Evolutionary conservation across 495 filamentous ascomycete species (phyloP).

Genomic region (Aspergillus cavernicola): DNA sequence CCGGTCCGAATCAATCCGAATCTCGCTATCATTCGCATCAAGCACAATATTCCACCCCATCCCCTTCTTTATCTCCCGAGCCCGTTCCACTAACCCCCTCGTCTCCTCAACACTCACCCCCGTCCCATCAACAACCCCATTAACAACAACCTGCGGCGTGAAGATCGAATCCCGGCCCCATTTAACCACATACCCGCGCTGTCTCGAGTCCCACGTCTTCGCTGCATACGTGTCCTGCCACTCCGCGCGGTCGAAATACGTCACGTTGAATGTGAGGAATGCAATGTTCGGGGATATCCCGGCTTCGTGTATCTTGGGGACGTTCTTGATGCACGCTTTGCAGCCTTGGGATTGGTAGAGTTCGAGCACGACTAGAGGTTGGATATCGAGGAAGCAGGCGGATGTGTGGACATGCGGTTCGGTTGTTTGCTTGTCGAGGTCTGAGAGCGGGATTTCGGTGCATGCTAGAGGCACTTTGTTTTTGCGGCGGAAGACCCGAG

Average conservation of each 20-base stretch:
- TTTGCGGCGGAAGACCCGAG: constrained; percentile 7
- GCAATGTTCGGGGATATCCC: constrained; percentile 1
- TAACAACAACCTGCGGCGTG: constrained; percentile 6
- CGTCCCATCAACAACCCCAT: constrained; percentile 5
- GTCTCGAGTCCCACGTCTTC: constrained; percentile 4
- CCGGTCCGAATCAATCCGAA: constrained; percentile 8
- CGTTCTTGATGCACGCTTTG: constrained; percentile 10
- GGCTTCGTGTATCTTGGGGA: constrained; percentile 7
- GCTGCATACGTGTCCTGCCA: constrained; percentile 7
- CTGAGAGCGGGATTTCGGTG: constrained; percentile 3
- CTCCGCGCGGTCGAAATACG: constrained; percentile 3
- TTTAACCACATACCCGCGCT: constrained; percentile 2
- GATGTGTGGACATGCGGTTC: constrained; percentile 7
- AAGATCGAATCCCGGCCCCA: constrained; percentile 5
- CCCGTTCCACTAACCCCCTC: not conserved
- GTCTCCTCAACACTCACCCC: not conserved
- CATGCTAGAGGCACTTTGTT: constrained; percentile 11
- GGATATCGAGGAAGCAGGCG: constrained; percentile 9
- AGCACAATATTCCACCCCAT: constrained; percentile 6
- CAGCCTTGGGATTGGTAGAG: constrained; percentile 11
- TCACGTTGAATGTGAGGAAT: constrained; percentile 10
- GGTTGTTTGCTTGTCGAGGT: constrained; percentile 1
- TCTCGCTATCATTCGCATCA: constrained; percentile 7
- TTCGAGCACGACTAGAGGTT: constrained; percentile 2
- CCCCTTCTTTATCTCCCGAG: not conserved